Base-by-base conservation (phyloP, 192 early-diverging fungal genomes). In the Geranomyces michiganensis region DNA sequence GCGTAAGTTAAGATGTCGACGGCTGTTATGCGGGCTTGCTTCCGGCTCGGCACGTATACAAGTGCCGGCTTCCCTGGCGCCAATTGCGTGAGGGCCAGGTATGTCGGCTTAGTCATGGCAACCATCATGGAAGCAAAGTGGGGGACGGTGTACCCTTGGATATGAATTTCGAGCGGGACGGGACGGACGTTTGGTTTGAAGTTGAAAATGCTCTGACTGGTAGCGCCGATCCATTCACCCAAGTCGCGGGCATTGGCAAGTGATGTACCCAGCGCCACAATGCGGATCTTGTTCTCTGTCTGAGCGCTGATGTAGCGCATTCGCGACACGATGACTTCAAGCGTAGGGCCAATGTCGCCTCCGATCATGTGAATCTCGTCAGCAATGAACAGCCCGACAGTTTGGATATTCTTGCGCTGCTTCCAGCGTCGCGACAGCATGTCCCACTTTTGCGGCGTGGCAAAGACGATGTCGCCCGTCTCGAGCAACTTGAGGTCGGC, bases 241-340 rank as follows among this genome's bases (percentile, higher is more conserved):
- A 99, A 79, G 71, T 99, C 97, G n/a, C 90, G 84, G n/a, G 96
- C 96, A 77, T 99, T 99, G 26, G 96, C 93, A 49, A 99, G 71
- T 1, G 93, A 93, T 1, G 93, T 90, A 49, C 93, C 89, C 68
- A 99, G 78, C 19, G 89, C 93, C 31, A 99, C 89, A 44, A 99
- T 92, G n/a, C 97, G 91, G 65, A 97, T 92, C 45, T 88, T 81
- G 46, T 88, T 87, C 51, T 91, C 90, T 0, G 87, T 84, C 75
- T 94, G 91, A 0, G 75, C 88, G 7, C 90, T 89, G 70, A 99
- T 96, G 70, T 89, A 95, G 22, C 95, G 89, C 94, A 96, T 93
- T 60, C 97, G 82, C 26, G 93, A 96, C 0, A 96, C 89, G 64
- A 98, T 91, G 14, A 96, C 89, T 80, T 99, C 97, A 68, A 94